Evolutionary conservation across 2,329 filamentous ascomycete species (phyloP).

Genomic region (Colletotrichum cordylinicola): DNA sequence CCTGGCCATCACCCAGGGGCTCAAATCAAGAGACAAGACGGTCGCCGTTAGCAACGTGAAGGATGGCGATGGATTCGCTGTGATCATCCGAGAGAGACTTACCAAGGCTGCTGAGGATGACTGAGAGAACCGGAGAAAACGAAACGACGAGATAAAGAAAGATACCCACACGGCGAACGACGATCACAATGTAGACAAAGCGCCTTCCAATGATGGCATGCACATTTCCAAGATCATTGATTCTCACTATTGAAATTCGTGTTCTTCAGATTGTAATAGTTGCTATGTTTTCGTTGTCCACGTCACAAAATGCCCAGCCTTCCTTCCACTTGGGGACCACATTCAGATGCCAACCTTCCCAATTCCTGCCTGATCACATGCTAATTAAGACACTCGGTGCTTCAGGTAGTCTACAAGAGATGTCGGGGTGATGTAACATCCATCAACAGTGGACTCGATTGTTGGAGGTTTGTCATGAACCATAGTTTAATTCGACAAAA

Average conservation of each 20-base stretch:
- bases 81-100: conserved; percentile 26
- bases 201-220: not conserved
- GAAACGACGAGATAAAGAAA: not conserved
- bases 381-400: not conserved
- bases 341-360: not conserved
- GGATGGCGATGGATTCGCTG: conserved; percentile 34
- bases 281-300: not conserved
- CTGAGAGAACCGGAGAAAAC: not conserved
- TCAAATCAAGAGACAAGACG: conserved; percentile 70
- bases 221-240: not conserved
- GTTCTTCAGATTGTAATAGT: not conserved
- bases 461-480: not conserved
- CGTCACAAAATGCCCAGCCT: not conserved
- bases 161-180: not conserved
- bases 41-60: conserved; percentile 46
- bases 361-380: not conserved
- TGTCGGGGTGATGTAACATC: not conserved
- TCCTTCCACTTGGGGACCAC: not conserved
- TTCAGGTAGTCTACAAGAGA: not conserved
- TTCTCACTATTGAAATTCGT: not conserved
- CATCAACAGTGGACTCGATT: not conserved
- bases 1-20: conserved; percentile 65
- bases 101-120: conserved; percentile 3
- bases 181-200: not conserved
- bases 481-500: not conserved